A percentile compares a stretch with the other conserved stretches of the same genome.
Evolutionary conservation across 176 grass and related monocot genomes (phyloP).

Genomic region (Melocanna baccifera): DNA sequence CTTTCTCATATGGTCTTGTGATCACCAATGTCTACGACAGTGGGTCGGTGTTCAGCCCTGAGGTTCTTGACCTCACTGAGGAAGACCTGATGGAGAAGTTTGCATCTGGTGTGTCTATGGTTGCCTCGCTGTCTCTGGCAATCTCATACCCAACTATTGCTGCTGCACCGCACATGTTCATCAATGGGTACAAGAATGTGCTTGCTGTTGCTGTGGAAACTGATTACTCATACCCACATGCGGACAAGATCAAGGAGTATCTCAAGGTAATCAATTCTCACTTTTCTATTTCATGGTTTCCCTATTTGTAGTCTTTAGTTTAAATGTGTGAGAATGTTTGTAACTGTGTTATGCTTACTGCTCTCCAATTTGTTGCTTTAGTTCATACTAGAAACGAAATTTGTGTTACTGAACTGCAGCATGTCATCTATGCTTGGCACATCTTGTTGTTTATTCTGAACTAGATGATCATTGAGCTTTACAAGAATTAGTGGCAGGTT

Average conservation of each 20-base stretch:
- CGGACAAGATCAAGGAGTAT: constrained; percentile 89
- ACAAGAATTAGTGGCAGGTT: neutral
- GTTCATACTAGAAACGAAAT: neutral
- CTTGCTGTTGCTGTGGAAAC: constrained; percentile 81
- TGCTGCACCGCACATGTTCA: constrained; percentile 77
- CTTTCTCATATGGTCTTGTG: constrained; percentile 77
- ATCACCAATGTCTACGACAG: constrained; percentile 55
- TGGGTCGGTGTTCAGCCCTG: constrained; percentile 78
- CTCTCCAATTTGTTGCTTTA: neutral
- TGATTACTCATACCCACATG: constrained; percentile 64
- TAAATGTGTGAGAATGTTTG: neutral
- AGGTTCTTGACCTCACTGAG: constrained; percentile 81
- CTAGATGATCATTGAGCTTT: neutral
- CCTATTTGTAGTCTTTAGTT: neutral
- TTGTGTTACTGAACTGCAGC: neutral
- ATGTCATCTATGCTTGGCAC: neutral
- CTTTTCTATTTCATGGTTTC: neutral
- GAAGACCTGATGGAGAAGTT: constrained; percentile 70
- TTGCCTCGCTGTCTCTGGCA: constrained; percentile 64
- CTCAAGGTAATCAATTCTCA: constrained; percentile 49
- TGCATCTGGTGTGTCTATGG: constrained; percentile 61
- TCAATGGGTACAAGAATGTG: constrained; percentile 88
- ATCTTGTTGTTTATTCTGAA: neutral
- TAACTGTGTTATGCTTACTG: neutral
- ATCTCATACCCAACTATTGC: constrained; percentile 75